Conservation (phyloP, 805 yeast genomes). For the Danielia oregonensis region DNA sequence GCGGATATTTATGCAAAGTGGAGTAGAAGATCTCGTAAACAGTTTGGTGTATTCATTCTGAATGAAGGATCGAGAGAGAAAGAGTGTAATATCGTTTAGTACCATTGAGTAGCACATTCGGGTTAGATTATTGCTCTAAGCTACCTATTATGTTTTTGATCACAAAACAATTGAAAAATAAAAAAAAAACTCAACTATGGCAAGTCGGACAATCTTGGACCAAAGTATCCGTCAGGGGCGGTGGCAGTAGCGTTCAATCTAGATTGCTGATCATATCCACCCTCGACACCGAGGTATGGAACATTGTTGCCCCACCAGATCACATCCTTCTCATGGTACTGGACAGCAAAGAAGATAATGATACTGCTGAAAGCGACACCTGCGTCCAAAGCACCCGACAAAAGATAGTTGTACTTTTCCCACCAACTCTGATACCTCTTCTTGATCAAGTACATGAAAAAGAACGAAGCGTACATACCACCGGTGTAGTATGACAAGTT, state of each 20-base stretch:
- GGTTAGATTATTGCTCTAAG: too few species aligned
- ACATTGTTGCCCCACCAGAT: slow-evolving; percentile 26
- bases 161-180: too few species aligned
- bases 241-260: slow-evolving; percentile 2
- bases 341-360: slow-evolving; percentile 36
- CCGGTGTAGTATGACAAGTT: slow-evolving; percentile 29
- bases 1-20: too few species aligned
- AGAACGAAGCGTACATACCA: slow-evolving; percentile 23
- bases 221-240: slow-evolving; percentile 21
- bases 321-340: slow-evolving; percentile 26
- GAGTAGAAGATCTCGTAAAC: too few species aligned
- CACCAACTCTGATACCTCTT: slow-evolving; percentile 29
- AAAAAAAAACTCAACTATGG: too few species aligned
- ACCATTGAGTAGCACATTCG: too few species aligned
- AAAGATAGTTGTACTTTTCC: slow-evolving; percentile 34
- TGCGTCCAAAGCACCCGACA: slow-evolving; percentile 27
- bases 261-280: slow-evolving; percentile 4
- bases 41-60: too few species aligned
- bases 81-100: too few species aligned
- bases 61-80: too few species aligned
- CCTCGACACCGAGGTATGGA: slow-evolving; percentile 33
- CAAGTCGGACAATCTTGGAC: slow-evolving; percentile 16
- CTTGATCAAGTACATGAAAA: slow-evolving; percentile 28
- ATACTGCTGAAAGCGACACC: slow-evolving; percentile 34
- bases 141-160: too few species aligned